These are phyloP conservation scores for Hanseniaspora mollemarum DNA, from an alignment of 805 yeast genomes.

Conservation along the genomic window DNA sequence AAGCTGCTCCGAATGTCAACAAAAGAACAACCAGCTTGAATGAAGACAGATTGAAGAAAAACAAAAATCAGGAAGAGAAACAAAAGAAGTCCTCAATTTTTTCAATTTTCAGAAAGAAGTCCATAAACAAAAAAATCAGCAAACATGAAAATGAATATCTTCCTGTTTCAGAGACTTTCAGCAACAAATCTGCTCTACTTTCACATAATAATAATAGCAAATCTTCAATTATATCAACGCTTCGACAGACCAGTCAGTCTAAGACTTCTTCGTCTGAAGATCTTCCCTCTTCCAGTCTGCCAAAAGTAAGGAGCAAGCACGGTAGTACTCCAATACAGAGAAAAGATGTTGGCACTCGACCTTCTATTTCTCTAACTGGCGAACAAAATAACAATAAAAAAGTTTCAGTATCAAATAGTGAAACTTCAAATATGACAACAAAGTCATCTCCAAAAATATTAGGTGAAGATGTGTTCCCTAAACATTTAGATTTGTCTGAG, in stretches of 20 bases:
- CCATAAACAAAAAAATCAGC: background rate
- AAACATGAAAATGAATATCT: slow-evolving; percentile 3
- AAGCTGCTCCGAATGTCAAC: background rate
- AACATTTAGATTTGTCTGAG: slow-evolving; percentile 51
- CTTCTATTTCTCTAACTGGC: background rate
- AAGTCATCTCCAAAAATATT: slow-evolving; percentile 24
- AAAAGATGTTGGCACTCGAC: slow-evolving; percentile 12
- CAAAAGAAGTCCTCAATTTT: slow-evolving; percentile 13
- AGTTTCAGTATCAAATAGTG: slow-evolving; percentile 4
- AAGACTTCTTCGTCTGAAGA: background rate
- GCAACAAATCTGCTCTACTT: background rate
- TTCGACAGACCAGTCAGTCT: slow-evolving; percentile 3
- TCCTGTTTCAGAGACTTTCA: slow-evolving; percentile 13
- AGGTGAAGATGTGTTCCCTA: slow-evolving; percentile 62
- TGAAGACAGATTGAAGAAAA: slow-evolving; percentile 17
- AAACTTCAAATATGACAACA: slow-evolving; percentile 3
- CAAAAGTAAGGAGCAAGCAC: background rate
- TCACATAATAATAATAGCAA: background rate
- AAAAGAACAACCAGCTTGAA: slow-evolving; percentile 6
- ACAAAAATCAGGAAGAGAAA: slow-evolving; percentile 1
- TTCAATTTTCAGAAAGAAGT: slow-evolving; percentile 17
- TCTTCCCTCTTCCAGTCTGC: background rate
- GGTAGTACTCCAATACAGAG: slow-evolving; percentile 5
- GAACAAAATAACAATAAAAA: background rate
- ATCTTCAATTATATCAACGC: background rate